Conservation (phyloP, 2,329 filamentous ascomycete genomes). For the Salinomyces thailandicus region DNA sequence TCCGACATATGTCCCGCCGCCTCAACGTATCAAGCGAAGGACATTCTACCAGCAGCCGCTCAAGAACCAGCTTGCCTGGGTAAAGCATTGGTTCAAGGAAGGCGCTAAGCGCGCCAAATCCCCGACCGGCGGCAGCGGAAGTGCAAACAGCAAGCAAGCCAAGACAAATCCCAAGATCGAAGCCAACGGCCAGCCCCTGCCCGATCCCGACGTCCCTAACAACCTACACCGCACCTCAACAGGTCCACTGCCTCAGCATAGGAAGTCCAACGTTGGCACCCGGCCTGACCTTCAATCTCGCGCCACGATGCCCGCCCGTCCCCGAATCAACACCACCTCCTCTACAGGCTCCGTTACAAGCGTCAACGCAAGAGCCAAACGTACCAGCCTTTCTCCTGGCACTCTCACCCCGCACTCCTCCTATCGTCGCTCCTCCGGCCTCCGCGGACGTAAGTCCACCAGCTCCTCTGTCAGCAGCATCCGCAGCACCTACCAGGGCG, state of each 20-base stretch:
- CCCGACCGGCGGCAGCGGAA: slow-evolving; percentile 28
- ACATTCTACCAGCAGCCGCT: slow-evolving; percentile 53
- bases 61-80: slow-evolving; percentile 54
- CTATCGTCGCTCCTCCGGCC: slow-evolving; percentile 72
- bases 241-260: slow-evolving; percentile 21
- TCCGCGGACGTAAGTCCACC: slow-evolving; percentile 88
- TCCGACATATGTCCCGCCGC: slow-evolving; percentile 36
- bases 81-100: slow-evolving; percentile 65
- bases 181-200: slow-evolving; percentile 8
- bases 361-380: slow-evolving; percentile 28
- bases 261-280: slow-evolving; percentile 24
- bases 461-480: slow-evolving; percentile 91
- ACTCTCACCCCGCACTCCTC: slow-evolving; percentile 82
- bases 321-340: slow-evolving; percentile 34
- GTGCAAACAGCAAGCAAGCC: slow-evolving; percentile 10
- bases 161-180: slow-evolving; percentile 11
- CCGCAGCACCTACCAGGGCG: slow-evolving; percentile 69
- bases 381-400: slow-evolving; percentile 54
- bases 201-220: slow-evolving; percentile 10
- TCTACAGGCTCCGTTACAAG: slow-evolving; percentile 24
- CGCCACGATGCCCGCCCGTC: slow-evolving; percentile 30
- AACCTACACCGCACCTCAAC: slow-evolving; percentile 27
- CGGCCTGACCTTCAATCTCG: slow-evolving; percentile 30
- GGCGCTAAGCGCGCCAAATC: slow-evolving; percentile 51
- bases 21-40: slow-evolving; percentile 35